phyloP scores from a whole-genome alignment of 1,284 basidiomycete species.

The Pulchroboletus neoregius region DNA sequence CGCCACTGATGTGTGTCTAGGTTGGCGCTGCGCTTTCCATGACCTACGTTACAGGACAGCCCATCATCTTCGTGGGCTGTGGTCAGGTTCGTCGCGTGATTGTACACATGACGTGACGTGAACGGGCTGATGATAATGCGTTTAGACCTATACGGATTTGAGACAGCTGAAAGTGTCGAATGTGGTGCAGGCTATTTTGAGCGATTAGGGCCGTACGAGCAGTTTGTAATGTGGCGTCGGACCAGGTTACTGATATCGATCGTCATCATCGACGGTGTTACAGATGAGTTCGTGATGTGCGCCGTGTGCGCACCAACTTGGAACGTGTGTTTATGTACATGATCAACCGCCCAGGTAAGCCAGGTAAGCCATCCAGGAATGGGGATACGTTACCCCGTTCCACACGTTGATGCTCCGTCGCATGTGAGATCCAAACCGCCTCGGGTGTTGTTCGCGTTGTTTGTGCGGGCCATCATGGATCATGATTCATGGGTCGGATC shows the following conservation, averaged over 20 bases:
- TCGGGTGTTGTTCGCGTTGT: background rate
- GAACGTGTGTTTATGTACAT: background rate
- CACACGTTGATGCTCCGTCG: background rate
- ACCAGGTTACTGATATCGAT: background rate
- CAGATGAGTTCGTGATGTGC: background rate
- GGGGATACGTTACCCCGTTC: background rate
- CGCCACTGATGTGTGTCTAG: slow-evolving; percentile 37
- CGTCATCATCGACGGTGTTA: background rate
- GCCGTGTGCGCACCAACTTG: background rate
- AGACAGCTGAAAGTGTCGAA: slow-evolving; percentile 86
- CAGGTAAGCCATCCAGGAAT: background rate
- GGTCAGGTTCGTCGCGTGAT: slow-evolving; percentile 66
- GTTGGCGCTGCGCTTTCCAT: slow-evolving; percentile 95
- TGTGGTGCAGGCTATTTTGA: slow-evolving; percentile 87
- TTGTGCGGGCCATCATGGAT: background rate
- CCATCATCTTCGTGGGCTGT: slow-evolving; percentile 94
- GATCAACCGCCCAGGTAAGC: background rate
- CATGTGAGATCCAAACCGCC: background rate
- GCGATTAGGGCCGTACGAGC: slow-evolving; percentile 44
- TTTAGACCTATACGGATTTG: slow-evolving; percentile 95
- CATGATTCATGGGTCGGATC: background rate
- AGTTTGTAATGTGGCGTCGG: background rate
- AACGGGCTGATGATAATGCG: slow-evolving; percentile 11
- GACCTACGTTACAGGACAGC: slow-evolving; percentile 97
- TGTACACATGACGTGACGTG: slow-evolving; percentile 3